Percentiles rank a stretch among this genome's conserved stretches.
Evolutionary conservation across 2,329 filamentous ascomycete genomes (phyloP).

Genomic region (Aureobasidium sp.): DNA sequence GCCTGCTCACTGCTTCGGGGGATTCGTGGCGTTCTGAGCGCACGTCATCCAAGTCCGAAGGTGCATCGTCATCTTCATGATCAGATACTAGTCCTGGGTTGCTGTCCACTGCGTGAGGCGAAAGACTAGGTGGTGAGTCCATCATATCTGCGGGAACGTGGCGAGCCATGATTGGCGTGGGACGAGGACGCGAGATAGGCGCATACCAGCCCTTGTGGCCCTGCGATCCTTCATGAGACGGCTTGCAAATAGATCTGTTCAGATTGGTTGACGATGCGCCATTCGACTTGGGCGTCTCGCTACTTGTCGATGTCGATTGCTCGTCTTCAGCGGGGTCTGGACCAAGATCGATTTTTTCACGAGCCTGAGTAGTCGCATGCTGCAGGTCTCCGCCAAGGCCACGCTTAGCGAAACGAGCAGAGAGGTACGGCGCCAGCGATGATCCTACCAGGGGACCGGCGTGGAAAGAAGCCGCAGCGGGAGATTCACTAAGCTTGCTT

Average conservation of each 20-base stretch:
- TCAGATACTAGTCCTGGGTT: slow-evolving; percentile 43
- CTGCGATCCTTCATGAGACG: slow-evolving; percentile 17
- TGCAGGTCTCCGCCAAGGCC: slow-evolving; percentile 32
- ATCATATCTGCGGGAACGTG: slow-evolving; percentile 17
- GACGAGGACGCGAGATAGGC: slow-evolving; percentile 20
- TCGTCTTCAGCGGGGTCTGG: slow-evolving; percentile 16
- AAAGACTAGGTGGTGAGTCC: slow-evolving; percentile 24
- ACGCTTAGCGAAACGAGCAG: slow-evolving; percentile 30
- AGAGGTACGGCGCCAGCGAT: slow-evolving; percentile 31
- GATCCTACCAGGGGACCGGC: slow-evolving; percentile 7
- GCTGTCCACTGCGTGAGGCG: slow-evolving; percentile 39
- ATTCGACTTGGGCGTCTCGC: not conserved
- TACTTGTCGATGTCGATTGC: not conserved
- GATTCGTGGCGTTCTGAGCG: slow-evolving; percentile 17
- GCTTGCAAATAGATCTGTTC: slow-evolving; percentile 9
- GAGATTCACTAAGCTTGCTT: not conserved
- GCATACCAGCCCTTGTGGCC: slow-evolving; percentile 23
- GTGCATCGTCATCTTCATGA: slow-evolving; percentile 41
- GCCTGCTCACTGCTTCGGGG: slow-evolving; percentile 19
- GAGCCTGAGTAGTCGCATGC: slow-evolving; percentile 21
- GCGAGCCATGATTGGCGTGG: slow-evolving; percentile 22
- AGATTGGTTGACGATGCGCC: not conserved
- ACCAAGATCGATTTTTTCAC: slow-evolving; percentile 25
- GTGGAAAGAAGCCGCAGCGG: not conserved
- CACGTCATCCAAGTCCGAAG: slow-evolving; percentile 20